These are phyloP conservation scores for Leucocoprinus gongylophorus DNA, from an alignment of 1,284 basidiomycete species.

Conservation along the genomic window DNA sequence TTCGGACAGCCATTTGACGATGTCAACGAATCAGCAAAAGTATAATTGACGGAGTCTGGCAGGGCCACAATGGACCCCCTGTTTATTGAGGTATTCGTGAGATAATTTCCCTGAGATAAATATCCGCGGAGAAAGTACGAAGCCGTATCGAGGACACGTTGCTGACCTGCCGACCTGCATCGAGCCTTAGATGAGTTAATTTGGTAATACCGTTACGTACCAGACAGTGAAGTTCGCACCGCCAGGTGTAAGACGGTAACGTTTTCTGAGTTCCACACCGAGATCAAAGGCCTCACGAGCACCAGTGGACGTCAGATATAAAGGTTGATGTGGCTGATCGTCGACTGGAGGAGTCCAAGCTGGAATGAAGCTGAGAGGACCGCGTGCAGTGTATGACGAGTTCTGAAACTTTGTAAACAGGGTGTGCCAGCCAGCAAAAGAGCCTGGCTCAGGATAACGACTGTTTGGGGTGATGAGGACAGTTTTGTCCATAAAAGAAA, in stretches of 20 bases:
- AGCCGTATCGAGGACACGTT: not conserved
- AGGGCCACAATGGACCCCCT: not conserved
- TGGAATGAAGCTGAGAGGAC: not conserved
- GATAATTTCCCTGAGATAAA: constrained; percentile 1
- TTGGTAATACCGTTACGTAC: not conserved
- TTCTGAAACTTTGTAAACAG: constrained; percentile 1
- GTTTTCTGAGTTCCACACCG: constrained; percentile 1
- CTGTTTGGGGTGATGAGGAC: not conserved
- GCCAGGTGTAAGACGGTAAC: not conserved
- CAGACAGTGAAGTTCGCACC: constrained; percentile 1
- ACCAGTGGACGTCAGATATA: constrained; percentile 1
- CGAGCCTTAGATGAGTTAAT: not conserved
- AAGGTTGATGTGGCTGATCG: not conserved
- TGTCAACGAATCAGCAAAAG: constrained; percentile 2
- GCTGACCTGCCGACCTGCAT: not conserved
- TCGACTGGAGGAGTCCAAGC: constrained; percentile 1
- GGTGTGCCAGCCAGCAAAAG: not conserved
- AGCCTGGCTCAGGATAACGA: constrained; percentile 1
- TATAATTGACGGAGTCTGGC: constrained; percentile 1
- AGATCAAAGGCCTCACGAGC: not conserved
- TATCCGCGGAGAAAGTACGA: constrained; percentile 1
- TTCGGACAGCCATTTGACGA: not conserved
- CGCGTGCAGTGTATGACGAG: not conserved
- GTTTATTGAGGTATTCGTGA: not conserved
- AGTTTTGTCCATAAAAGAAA: not conserved